Base-by-base conservation (phyloP, 352 stramenopile genomes). In the Phytophthora sansomeana region DNA sequence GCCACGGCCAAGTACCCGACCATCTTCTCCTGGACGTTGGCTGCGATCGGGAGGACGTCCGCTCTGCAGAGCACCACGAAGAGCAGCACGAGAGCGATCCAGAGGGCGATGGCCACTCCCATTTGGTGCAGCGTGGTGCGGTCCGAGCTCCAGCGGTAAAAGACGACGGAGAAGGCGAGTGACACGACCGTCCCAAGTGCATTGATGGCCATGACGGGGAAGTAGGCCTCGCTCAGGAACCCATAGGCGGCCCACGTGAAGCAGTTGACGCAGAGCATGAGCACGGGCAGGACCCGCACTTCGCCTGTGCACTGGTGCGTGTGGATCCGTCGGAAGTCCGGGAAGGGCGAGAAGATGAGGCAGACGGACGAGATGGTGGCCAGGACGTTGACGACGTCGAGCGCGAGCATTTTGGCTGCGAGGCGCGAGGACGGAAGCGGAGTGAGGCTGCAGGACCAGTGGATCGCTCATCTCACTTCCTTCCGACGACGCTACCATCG, bases 251-350 rank as follows among this genome's bases (percentile, higher is more conserved):
- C 39, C 69, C 69, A 78, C 9, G 54, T 65, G 60, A 69, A 72
- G 71, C 71, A 75, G 57, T 78, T 78, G 62, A 61, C 57, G 43
- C 53, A 52, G 2, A 75, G 49, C 49, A 74, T 74, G 19, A 75
- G 19, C 51, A 78, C 54, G 5, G 71, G 71, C 10, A 78, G 42
- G 21, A 75, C 47, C 1, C 66, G 70, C 17, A 74, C 70, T 48
- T 70, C 61, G 17, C 71, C 71, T 2, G 71, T 78, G 42, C 38
- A 42, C 54, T 74, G 66, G 4, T 74, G 28, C 33, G 46, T 52
- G 67, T 76, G 62, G 32, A 78, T 75, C 41, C 63, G 59, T n/a
- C 54, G 58, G 58, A 74, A 74, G 39, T 77, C 69, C 13, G 64
- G 67, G 19, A 65, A 63, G 19, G 69, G 63, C 33, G 67, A 69